Evolutionary conservation across 805 yeast genomes (phyloP).

Genomic region (Candida maesae): DNA sequence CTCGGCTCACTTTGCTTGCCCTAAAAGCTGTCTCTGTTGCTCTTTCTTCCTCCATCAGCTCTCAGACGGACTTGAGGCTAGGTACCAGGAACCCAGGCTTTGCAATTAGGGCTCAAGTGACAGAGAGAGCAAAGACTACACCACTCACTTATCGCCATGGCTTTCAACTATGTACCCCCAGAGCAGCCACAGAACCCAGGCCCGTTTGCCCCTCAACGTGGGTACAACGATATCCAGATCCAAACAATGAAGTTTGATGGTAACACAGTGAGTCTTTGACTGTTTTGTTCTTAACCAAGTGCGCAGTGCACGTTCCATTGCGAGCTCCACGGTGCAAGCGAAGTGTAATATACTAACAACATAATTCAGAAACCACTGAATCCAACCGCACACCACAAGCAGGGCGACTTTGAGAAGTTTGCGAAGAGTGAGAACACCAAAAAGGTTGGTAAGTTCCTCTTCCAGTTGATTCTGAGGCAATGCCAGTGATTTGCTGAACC

Average conservation of each 20-base stretch:
- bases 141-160: no score
- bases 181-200: constrained; percentile 22
- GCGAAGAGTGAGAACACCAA: constrained; percentile 24
- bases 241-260: constrained; percentile 17
- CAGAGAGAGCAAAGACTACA: no score
- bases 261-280: constrained; percentile 7
- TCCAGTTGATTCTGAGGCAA: constrained; percentile 11
- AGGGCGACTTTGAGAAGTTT: constrained; percentile 16
- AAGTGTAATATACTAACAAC: constrained; percentile 5
- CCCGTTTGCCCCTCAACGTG: constrained; percentile 23
- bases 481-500: constrained; percentile 1
- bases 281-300: not conserved
- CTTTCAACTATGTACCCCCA: constrained; percentile 20
- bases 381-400: constrained; percentile 17
- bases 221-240: constrained; percentile 17
- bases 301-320: no score
- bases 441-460: constrained; percentile 23
- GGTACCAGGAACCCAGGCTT: no score
- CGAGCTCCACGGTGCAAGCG: no score
- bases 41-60: no score
- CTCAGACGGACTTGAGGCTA: no score
- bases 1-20: no score
- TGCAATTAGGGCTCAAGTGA: no score
- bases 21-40: no score
- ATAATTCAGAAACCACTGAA: constrained; percentile 14